phyloP scores from a whole-genome alignment of 768 basidiomycete species.

The Exsudoporus frostii region DNA sequence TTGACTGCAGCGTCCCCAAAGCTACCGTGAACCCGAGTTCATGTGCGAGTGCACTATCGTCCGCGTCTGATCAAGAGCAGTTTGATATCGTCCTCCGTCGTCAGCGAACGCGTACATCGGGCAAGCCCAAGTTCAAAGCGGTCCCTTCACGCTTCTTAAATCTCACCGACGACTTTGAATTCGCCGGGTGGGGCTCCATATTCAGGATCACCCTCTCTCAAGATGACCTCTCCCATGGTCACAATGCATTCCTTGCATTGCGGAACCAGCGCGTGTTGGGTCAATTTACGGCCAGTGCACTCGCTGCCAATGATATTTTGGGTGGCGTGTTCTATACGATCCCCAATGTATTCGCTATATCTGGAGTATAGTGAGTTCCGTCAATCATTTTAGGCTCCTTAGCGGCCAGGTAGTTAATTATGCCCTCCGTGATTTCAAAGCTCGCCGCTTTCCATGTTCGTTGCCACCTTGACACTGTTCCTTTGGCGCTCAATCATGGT shows the following conservation, averaged over 20 bases:
- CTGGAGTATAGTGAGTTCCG: slow-evolving; percentile 60
- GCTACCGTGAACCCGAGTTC: background rate
- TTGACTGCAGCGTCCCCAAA: background rate
- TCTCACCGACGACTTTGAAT: slow-evolving; percentile 63
- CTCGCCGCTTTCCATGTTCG: slow-evolving; percentile 65
- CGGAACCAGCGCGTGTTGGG: slow-evolving; percentile 47
- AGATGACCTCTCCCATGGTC: slow-evolving; percentile 40
- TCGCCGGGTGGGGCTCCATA: slow-evolving; percentile 68
- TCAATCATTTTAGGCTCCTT: background rate
- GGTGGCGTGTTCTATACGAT: slow-evolving; percentile 70
- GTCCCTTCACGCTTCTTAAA: slow-evolving; percentile 61
- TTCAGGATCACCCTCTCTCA: slow-evolving; percentile 42
- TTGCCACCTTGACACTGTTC: slow-evolving; percentile 60
- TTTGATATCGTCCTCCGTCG: slow-evolving; percentile 58
- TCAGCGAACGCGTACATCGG: slow-evolving; percentile 49
- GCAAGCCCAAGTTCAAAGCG: slow-evolving; percentile 37
- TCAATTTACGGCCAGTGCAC: slow-evolving; percentile 60
- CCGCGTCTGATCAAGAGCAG: slow-evolving; percentile 46
- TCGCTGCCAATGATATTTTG: slow-evolving; percentile 65
- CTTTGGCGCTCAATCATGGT: slow-evolving; percentile 75
- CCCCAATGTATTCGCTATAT: slow-evolving; percentile 58
- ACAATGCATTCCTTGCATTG: slow-evolving; percentile 28
- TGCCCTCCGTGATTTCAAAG: slow-evolving; percentile 29
- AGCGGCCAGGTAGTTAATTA: background rate
- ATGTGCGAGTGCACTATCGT: slow-evolving; percentile 24